These are phyloP conservation scores for Candida neerlandica DNA, from an alignment of 1,139 yeast genomes.

Conservation along the genomic window DNA sequence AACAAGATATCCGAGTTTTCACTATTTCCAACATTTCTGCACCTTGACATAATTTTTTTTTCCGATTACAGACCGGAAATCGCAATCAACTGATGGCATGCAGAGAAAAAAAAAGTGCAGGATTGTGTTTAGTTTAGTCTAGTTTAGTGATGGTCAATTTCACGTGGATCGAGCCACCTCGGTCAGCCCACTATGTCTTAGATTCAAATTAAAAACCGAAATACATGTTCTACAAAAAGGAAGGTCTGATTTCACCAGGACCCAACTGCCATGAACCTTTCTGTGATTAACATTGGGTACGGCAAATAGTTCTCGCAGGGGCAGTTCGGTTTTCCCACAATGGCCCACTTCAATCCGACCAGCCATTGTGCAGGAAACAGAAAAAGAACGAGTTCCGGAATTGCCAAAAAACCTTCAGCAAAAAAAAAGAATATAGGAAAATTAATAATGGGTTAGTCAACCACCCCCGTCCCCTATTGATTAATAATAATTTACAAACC, in stretches of 20 bases:
- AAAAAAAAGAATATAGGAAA: neutral
- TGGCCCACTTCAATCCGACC: constrained; percentile 1
- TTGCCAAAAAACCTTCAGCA: neutral
- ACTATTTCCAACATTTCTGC: neutral
- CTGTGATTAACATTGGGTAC: neutral
- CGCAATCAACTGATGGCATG: neutral
- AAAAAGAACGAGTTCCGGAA: neutral
- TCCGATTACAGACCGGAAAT: neutral
- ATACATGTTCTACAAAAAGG: no score
- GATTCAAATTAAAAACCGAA: no score
- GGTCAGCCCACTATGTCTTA: no score
- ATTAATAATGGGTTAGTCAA: constrained; percentile 2
- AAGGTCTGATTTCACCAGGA: neutral
- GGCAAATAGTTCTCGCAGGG: neutral
- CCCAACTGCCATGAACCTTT: neutral
- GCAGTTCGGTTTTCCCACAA: neutral
- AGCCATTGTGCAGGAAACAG: neutral
- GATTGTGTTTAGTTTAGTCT: no score
- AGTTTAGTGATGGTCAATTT: neutral
- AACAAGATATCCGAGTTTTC: no score
- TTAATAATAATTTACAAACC: neutral
- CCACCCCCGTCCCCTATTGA: neutral
- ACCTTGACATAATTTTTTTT: neutral
- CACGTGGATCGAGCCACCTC: neutral
- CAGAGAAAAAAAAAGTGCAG: neutral